A percentile compares a stretch with the other conserved stretches of the same genome.
These are phyloP conservation scores for Backusella tarrabulga DNA, from an alignment of 192 early-diverging fungal species.

Conservation along the genomic window DNA sequence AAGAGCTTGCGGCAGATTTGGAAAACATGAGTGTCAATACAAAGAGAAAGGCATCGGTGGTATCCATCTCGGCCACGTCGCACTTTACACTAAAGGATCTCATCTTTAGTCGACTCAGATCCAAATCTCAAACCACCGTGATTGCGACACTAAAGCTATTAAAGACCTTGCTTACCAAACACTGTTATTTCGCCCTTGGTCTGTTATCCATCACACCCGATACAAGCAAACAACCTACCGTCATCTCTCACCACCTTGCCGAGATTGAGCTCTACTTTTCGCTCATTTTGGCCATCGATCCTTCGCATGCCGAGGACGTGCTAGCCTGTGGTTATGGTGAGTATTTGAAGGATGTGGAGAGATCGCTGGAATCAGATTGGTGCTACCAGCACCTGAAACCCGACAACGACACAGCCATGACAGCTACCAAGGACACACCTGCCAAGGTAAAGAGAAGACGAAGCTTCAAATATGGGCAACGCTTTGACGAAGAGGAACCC, in stretches of 20 bases:
- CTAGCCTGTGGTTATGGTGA: slow-evolving; percentile 54
- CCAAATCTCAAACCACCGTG: slow-evolving; percentile 83
- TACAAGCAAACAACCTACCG: slow-evolving; percentile 22
- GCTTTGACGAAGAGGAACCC: slow-evolving; percentile 24
- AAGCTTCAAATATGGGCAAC: slow-evolving; percentile 51
- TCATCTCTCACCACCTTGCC: slow-evolving; percentile 53
- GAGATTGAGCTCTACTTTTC: slow-evolving; percentile 60
- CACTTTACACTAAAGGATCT: slow-evolving; percentile 79
- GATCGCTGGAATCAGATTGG: slow-evolving; percentile 43
- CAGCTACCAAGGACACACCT: slow-evolving; percentile 13
- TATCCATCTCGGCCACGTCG: slow-evolving; percentile 32
- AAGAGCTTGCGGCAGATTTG: neutral
- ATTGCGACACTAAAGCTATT: slow-evolving; percentile 82
- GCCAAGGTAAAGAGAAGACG: slow-evolving; percentile 39
- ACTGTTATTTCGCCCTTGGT: slow-evolving; percentile 75
- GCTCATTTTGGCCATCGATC: slow-evolving; percentile 53
- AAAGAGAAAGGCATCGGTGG: neutral
- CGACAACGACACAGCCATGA: neutral
- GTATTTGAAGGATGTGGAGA: slow-evolving; percentile 55
- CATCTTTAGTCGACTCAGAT: slow-evolving; percentile 84
- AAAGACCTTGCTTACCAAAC: slow-evolving; percentile 67
- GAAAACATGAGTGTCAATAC: neutral
- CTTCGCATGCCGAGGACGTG: slow-evolving; percentile 47
- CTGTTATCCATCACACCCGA: slow-evolving; percentile 73
- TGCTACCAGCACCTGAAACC: slow-evolving; percentile 48